phyloP scores from a whole-genome alignment of 495 filamentous ascomycete genomes.

The Endocarpon pusillum region DNA sequence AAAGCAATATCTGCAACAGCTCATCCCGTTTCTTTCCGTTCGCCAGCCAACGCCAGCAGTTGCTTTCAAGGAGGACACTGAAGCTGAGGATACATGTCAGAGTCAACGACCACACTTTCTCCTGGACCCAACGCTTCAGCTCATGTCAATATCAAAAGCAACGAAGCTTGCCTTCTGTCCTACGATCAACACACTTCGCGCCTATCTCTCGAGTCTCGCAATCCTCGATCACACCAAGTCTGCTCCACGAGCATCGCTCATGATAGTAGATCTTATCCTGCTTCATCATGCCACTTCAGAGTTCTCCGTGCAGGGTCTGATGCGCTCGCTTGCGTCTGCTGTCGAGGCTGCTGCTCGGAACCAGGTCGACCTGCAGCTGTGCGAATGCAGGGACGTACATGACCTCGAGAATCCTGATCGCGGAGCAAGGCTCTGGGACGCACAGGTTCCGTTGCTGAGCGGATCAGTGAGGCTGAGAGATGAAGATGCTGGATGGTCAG shows the following conservation, averaged over 20 bases:
- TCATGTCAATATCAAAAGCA: slow-evolving; percentile 51
- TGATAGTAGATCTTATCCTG: slow-evolving; percentile 46
- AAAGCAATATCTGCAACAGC: slow-evolving; percentile 50
- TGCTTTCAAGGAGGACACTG: too few relatives aligned
- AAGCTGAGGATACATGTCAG: too few relatives aligned
- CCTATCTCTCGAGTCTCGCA: slow-evolving; percentile 44
- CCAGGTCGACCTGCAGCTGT: slow-evolving; percentile 21
- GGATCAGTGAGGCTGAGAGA: slow-evolving; percentile 34
- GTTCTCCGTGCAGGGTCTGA: slow-evolving; percentile 70
- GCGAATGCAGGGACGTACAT: slow-evolving; percentile 23
- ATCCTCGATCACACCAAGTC: neutral
- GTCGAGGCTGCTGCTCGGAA: slow-evolving; percentile 42
- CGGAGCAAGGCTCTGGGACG: slow-evolving; percentile 29
- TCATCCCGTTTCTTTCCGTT: too few relatives aligned
- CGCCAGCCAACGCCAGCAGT: too few relatives aligned
- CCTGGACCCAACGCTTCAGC: too few relatives aligned
- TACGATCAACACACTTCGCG: slow-evolving; percentile 58
- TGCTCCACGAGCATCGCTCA: slow-evolving; percentile 25
- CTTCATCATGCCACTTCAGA: slow-evolving; percentile 59
- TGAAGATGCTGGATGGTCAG: slow-evolving; percentile 43
- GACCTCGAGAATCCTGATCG: slow-evolving; percentile 12
- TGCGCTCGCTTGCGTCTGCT: slow-evolving; percentile 44
- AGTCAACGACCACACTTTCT: too few relatives aligned
- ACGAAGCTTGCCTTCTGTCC: slow-evolving; percentile 54
- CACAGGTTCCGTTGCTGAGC: slow-evolving; percentile 45